A percentile compares a stretch with the other conserved stretches of the same genome.
These are phyloP conservation scores for Gossypium longicalyx DNA, from an alignment of 345 rosid genomes.

Conservation along the genomic window DNA sequence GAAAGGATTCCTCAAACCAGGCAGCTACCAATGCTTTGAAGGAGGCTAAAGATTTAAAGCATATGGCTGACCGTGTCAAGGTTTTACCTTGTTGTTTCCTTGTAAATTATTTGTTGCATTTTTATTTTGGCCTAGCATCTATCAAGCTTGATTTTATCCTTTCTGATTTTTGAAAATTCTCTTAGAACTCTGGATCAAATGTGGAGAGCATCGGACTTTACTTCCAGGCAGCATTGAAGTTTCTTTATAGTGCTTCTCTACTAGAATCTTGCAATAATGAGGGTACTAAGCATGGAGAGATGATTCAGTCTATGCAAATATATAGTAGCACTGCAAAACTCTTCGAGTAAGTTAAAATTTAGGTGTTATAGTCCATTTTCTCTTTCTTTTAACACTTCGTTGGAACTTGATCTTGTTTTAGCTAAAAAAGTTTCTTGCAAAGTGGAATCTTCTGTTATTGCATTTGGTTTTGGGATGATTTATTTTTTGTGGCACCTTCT, in stretches of 20 bases:
- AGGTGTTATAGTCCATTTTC: background rate
- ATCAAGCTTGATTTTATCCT: constrained; percentile 9
- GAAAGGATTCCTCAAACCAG: constrained; percentile 64
- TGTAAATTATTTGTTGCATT: background rate
- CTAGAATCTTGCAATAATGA: constrained; percentile 64
- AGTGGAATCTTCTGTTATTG: background rate
- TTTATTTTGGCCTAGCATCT: constrained; percentile 4
- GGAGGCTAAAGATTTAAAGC: constrained; percentile 94
- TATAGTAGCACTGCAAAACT: constrained; percentile 87
- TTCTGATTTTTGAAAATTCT: constrained; percentile 19
- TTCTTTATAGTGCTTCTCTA: constrained; percentile 80
- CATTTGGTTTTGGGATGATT: background rate
- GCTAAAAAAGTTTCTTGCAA: background rate
- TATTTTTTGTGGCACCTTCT: background rate
- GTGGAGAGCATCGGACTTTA: constrained; percentile 65
- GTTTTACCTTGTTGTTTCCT: constrained; percentile 29
- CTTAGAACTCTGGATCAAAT: constrained; percentile 56
- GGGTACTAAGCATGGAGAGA: constrained; percentile 63
- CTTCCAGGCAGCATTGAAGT: constrained; percentile 93
- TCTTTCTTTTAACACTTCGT: background rate
- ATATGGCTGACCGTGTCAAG: constrained; percentile 91
- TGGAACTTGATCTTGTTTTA: background rate
- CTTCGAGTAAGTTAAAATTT: constrained; percentile 70
- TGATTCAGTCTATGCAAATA: constrained; percentile 52
- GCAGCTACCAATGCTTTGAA: constrained; percentile 66